phyloP scores from a whole-genome alignment of 352 stramenopile genomes.

The Phytophthora tubulina region DNA sequence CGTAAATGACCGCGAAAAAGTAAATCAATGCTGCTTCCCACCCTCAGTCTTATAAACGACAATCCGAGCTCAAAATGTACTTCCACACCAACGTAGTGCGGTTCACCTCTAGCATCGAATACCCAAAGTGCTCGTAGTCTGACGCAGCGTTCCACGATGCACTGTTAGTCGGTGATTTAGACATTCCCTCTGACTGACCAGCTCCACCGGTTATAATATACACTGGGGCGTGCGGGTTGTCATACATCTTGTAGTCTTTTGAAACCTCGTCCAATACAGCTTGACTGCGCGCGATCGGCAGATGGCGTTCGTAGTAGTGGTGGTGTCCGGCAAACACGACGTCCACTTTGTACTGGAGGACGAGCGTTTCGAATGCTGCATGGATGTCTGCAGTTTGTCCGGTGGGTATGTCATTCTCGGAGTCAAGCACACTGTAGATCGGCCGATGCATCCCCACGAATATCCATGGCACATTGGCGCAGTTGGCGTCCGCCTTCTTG shows the following conservation, averaged over 20 bases:
- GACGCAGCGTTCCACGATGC: no score
- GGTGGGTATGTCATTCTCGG: background rate
- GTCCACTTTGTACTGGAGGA: background rate
- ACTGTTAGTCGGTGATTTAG: no score
- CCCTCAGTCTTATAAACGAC: no score
- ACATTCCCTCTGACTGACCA: no score
- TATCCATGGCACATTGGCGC: background rate
- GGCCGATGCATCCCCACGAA: background rate
- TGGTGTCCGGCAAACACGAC: background rate
- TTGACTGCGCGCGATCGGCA: background rate
- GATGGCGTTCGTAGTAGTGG: background rate
- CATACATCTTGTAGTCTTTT: background rate
- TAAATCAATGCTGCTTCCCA: no score
- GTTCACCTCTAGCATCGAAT: no score
- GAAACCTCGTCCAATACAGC: background rate
- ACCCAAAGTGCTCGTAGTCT: no score
- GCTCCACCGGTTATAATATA: background rate
- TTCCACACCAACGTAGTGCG: no score
- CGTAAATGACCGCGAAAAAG: no score
- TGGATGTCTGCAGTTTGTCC: background rate
- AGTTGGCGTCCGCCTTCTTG: background rate
- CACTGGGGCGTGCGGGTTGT: background rate
- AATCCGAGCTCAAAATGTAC: no score
- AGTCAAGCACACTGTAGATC: background rate
- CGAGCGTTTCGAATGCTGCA: background rate